Base-by-base conservation (phyloP, 768 basidiomycete genomes). In the Rhizopogon vulgaris region DNA sequence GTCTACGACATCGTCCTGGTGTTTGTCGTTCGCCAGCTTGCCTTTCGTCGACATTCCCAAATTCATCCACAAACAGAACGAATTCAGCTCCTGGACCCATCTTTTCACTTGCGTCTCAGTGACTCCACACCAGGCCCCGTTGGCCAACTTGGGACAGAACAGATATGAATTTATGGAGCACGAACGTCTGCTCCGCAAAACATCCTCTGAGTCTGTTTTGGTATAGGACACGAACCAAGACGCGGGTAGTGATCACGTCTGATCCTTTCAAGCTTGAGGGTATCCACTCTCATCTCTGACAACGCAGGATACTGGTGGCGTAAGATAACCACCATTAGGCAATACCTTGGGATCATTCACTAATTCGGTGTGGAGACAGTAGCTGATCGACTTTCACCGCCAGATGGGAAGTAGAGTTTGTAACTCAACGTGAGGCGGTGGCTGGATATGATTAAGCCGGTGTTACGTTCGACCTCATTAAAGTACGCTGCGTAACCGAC, bases 381-480 rank as follows among this genome's bases (percentile, higher is more conserved):
- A 24, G 18, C 18, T 34, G 32, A 46, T 46, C 8, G 7, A 22
- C 32, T 46, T 22, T 34, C 45, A 14, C 12, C 18, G 14, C 14
- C 22, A 15, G 32, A 24, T 4, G 22, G 18, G 37, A 56, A 63
- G 51, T 68, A 67, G 18, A 76, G 67, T 52, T 76, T 75, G 60
- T 72, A 76, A 1, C 76, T 73, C 43, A 79, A 41, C 2, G 73
- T 78, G 32, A 78, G 65, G 2, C 78, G 71, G 36, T 71, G 59
- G 0, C 78, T 77, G 0, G 69, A 65, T 5, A 36, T 63, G 49
- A 79, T 73, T 1, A 64, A 67, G n/a, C 65, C 38, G 45, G 78
- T 73, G 48, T 78, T 75, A 54, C 77, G 74, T 47, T 76, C 71
- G 53, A 77, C 62, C 43, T 77, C 76, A 32, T 70, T 67, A 60